Base-by-base conservation (phyloP, 2,329 filamentous ascomycete genomes). In the Claviceps spartinae region DNA sequence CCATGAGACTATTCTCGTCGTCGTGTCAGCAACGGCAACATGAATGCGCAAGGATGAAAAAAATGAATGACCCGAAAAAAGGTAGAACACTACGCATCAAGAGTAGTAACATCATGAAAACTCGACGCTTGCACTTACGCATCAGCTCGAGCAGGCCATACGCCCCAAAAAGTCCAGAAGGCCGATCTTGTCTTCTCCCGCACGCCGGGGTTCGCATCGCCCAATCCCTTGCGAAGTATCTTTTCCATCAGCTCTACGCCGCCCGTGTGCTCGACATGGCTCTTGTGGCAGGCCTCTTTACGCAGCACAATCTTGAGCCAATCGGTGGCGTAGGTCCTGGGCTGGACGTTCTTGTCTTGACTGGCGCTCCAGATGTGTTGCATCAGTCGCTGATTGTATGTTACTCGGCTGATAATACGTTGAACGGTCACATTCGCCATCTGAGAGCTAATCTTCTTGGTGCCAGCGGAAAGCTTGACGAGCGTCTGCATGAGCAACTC, bases 271-370 rank as follows among this genome's bases (percentile, higher is more conserved):
- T 97, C 91, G 54, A 97, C 75, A 42, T 88, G 82, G 56, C 73
- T 79, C 69, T 89, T 95, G 68, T 95, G 87, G 56, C 80, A 76
- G 1, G 79, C 72, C 63, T 94, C 86, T 60, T 88, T 87, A 58
- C 77, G 83, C 41, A 98, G 70, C 20, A 97, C 67, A 1, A 85
- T 94, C 67, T 83, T 86, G 34, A 97, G 70, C 93, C 93, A 98
- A 7, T 78, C 83, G 2, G 85, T 76, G 1, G 83, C 85, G 66
- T 84, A 95, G 1, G 80, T 79, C 55, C 93, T 82, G 16, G 90
- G 85, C 62, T 93, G 86, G 2, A 90, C 84, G 62, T 96, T 97
- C 72, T 96, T 97, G 71, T 98, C 91, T 64, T 94, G 85, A 56
- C 80, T 85, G 24, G 91, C 90, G 51, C 73, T 71, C 72, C 82